These are phyloP conservation scores for Podaxis rugospora DNA, from an alignment of 768 basidiomycete species.

Conservation along the genomic window DNA sequence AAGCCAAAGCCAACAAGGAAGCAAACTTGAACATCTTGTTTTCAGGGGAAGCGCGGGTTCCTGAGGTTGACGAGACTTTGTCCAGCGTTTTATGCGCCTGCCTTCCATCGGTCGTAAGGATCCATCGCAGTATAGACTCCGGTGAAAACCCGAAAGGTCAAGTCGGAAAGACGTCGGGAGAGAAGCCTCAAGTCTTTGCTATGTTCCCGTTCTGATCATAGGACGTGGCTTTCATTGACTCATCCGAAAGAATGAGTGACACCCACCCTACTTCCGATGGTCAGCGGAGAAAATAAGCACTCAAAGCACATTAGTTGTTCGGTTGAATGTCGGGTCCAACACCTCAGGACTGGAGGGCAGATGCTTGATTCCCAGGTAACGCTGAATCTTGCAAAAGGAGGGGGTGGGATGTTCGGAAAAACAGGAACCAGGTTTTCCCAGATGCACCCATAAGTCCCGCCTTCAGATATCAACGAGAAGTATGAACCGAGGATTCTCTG, in stretches of 20 bases:
- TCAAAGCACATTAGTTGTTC: background rate
- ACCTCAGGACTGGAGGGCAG: background rate
- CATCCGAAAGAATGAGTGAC: slow-evolving; percentile 18
- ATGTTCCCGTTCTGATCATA: slow-evolving; percentile 21
- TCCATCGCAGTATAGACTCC: slow-evolving; percentile 24
- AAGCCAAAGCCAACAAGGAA: slow-evolving; percentile 23
- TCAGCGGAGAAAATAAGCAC: slow-evolving; percentile 1
- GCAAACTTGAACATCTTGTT: slow-evolving; percentile 44
- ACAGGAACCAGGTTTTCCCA: slow-evolving; percentile 3
- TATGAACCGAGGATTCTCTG: background rate
- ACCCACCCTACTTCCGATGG: background rate
- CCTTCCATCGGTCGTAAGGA: background rate
- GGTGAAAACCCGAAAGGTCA: slow-evolving; percentile 30
- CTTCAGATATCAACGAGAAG: background rate
- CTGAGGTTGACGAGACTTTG: slow-evolving; percentile 7
- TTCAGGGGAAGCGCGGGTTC: slow-evolving; percentile 8
- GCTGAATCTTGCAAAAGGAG: background rate
- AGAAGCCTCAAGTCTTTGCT: slow-evolving; percentile 8
- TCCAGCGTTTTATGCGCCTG: slow-evolving; percentile 18
- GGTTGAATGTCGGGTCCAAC: slow-evolving; percentile 3
- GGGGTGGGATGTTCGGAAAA: slow-evolving; percentile 6
- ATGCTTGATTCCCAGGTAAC: background rate
- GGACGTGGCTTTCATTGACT: slow-evolving; percentile 23
- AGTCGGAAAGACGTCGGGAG: slow-evolving; percentile 26
- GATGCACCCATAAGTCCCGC: background rate